Percentiles rank a stretch among this genome's conserved stretches.
These are phyloP conservation scores for Ophiostoma perfectum DNA, from an alignment of 2,329 filamentous ascomycete species.

Conservation along the genomic window DNA sequence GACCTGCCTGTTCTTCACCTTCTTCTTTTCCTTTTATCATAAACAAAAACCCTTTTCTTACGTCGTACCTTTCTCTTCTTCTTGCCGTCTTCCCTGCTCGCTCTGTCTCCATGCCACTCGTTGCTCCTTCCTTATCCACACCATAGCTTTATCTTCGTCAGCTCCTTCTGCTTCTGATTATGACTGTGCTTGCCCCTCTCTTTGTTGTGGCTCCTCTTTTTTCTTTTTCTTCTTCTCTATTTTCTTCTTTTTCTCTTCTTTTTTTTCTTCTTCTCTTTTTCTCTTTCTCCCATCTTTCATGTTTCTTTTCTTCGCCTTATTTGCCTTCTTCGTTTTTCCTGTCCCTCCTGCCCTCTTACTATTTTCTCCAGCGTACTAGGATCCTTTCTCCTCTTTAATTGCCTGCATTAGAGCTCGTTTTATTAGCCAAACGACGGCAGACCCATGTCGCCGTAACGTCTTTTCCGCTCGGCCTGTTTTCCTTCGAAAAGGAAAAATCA, in stretches of 20 bases:
- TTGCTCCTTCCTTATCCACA: conserved; percentile 1
- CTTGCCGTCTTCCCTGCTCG: background rate
- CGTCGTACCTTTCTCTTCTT: background rate
- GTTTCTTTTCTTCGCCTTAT: too few species aligned
- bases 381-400: background rate
- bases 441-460: conserved; percentile 14
- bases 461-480: conserved; percentile 6
- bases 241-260: background rate
- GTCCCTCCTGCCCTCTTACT: background rate
- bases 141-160: conserved; percentile 3
- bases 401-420: conserved; percentile 8
- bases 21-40: background rate
- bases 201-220: background rate
- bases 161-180: conserved; percentile 7
- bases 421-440: conserved; percentile 3
- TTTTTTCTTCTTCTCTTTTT: background rate
- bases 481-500: too few species aligned
- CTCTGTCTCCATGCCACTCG: background rate
- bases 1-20: background rate
- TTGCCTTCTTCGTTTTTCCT: background rate
- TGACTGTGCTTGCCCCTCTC: conserved; percentile 6
- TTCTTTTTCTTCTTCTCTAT: background rate
- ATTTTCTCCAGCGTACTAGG: background rate
- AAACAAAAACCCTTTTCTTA: background rate
- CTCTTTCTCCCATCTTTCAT: background rate